A percentile compares a stretch with the other conserved stretches of the same genome.
phyloP scores from a whole-genome alignment of 2,329 filamentous ascomycete genomes.

The Penicillium sp. region DNA sequence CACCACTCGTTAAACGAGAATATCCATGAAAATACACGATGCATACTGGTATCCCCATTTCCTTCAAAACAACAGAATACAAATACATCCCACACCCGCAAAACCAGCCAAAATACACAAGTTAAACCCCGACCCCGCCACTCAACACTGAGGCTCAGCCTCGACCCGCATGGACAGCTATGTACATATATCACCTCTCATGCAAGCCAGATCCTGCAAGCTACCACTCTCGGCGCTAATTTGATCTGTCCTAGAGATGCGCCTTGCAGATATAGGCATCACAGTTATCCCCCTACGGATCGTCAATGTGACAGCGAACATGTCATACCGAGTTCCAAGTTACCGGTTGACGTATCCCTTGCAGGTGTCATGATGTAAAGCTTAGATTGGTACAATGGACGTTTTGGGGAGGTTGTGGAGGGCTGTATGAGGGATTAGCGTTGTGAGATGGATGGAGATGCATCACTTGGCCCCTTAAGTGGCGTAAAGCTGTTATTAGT shows the following conservation, averaged over 20 bases:
- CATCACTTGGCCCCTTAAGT: constrained; percentile 4
- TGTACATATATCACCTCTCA: background rate
- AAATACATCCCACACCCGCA: background rate
- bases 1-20: background rate
- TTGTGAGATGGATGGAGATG: background rate
- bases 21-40: background rate
- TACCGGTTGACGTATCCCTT: constrained; percentile 9
- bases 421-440: constrained; percentile 1
- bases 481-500: background rate
- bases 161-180: constrained; percentile 2
- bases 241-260: background rate
- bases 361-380: background rate
- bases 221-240: background rate
- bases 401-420: background rate
- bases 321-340: background rate
- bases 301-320: background rate
- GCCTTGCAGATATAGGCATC: background rate
- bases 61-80: background rate
- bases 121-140: background rate
- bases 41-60: background rate
- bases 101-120: background rate
- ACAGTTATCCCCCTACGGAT: background rate
- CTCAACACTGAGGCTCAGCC: background rate
- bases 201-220: background rate
- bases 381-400: background rate